phyloP scores from a whole-genome alignment of 179 eudicot species.

The Actinidia chinensis region DNA sequence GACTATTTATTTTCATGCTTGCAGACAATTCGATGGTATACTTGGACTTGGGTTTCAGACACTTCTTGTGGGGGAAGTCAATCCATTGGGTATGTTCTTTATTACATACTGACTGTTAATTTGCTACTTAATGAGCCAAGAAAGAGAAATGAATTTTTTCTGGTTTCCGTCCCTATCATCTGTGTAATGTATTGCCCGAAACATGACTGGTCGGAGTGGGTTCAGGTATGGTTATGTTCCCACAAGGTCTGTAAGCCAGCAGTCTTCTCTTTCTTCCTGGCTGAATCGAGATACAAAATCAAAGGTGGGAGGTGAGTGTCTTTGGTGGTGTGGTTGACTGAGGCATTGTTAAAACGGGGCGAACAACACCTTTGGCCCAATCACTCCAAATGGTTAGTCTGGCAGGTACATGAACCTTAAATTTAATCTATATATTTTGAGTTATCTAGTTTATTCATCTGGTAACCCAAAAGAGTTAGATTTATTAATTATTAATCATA shows the following conservation, averaged over 20 bases:
- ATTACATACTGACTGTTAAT: background rate
- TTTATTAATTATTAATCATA: background rate
- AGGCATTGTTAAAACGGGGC: constrained; percentile 50
- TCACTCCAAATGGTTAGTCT: constrained; percentile 50
- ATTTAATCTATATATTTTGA: background rate
- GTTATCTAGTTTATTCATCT: background rate
- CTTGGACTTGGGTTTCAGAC: constrained; percentile 46
- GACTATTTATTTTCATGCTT: constrained; percentile 28
- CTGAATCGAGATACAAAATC: constrained; percentile 41
- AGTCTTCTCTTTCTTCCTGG: constrained; percentile 67
- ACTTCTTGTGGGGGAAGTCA: constrained; percentile 30
- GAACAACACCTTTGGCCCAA: constrained; percentile 54
- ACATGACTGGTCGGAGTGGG: background rate
- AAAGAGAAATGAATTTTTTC: background rate
- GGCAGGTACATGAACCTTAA: constrained; percentile 44
- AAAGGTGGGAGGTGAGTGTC: constrained; percentile 49
- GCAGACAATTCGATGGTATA: constrained; percentile 45
- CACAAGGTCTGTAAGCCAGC: constrained; percentile 45
- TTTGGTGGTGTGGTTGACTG: constrained; percentile 64
- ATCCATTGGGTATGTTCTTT: constrained; percentile 36
- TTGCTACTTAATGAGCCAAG: background rate
- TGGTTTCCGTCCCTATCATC: background rate
- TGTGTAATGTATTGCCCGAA: background rate
- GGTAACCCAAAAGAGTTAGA: background rate
- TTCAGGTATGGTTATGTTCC: constrained; percentile 59